Conservation (phyloP, 2,329 filamentous ascomycete genomes). For the Thielaviopsis punctulata region DNA sequence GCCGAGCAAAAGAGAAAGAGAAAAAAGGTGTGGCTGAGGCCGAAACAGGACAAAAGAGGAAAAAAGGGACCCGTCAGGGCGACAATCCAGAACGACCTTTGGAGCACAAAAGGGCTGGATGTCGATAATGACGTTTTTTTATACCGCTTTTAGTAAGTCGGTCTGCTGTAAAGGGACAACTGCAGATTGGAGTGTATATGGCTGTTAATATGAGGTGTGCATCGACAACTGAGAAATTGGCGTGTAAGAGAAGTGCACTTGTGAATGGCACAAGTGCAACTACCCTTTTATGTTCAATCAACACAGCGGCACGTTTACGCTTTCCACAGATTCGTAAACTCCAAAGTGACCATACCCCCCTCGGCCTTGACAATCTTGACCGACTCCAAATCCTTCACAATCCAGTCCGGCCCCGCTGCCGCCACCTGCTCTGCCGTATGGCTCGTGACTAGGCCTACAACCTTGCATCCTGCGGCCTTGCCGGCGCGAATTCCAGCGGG, state of each 20-base stretch:
- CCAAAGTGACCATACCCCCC: slow-evolving; percentile 44
- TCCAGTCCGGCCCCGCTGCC: slow-evolving; percentile 70
- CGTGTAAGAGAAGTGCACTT: too few species aligned
- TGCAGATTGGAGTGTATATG: not conserved
- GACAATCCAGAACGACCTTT: not conserved
- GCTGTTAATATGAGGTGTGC: not conserved
- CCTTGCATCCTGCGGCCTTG: slow-evolving; percentile 71
- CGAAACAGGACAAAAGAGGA: too few species aligned
- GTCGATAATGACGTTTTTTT: not conserved
- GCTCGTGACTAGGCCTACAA: slow-evolving; percentile 71
- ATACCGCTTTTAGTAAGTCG: not conserved
- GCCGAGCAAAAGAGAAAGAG: not conserved
- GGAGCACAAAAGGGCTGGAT: not conserved
- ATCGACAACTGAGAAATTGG: too few species aligned
- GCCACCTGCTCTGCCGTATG: slow-evolving; percentile 57
- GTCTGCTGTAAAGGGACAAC: not conserved
- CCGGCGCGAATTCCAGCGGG: slow-evolving; percentile 71
- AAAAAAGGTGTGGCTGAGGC: not conserved
- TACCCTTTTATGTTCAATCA: too few species aligned
- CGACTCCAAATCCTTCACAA: slow-evolving; percentile 63
- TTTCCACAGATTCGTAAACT: slow-evolving; percentile 45
- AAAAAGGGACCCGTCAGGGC: not conserved
- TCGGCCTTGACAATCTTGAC: slow-evolving; percentile 44
- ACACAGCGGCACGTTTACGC: slow-evolving; percentile 14
- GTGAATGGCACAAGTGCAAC: too few species aligned